Percentiles rank a stretch among this genome's conserved stretches.
These are phyloP conservation scores for Striga asiatica DNA, from an alignment of 257 asterid genomes.

Conservation along the genomic window DNA sequence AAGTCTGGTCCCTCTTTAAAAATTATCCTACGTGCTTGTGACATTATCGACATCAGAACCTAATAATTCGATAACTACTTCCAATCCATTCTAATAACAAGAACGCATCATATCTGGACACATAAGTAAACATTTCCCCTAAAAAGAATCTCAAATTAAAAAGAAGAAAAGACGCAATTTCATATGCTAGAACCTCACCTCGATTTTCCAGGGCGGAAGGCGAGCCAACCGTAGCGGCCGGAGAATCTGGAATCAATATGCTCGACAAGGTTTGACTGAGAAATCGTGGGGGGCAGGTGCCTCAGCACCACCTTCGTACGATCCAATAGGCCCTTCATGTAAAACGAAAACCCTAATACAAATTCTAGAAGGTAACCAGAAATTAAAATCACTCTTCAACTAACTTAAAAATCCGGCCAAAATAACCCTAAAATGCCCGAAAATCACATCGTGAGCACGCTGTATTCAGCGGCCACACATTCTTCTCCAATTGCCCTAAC, in stretches of 20 bases:
- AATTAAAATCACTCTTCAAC: slow-evolving; percentile 10
- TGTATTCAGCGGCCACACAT: not conserved
- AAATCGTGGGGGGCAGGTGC: slow-evolving; percentile 79
- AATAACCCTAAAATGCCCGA: slow-evolving; percentile 13
- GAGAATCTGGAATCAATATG: slow-evolving; percentile 59
- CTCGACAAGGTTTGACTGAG: slow-evolving; percentile 57
- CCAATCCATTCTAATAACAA: not conserved
- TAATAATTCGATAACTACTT: not conserved
- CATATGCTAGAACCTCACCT: slow-evolving; percentile 35
- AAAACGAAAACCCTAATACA: slow-evolving; percentile 40
- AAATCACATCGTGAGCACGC: slow-evolving; percentile 30
- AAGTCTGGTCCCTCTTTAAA: not conserved
- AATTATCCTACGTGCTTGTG: not conserved
- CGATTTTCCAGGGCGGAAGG: slow-evolving; percentile 49
- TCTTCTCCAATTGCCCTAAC: slow-evolving; percentile 26
- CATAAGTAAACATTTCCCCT: not conserved
- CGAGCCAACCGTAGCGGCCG: slow-evolving; percentile 55
- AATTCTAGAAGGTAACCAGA: slow-evolving; percentile 4
- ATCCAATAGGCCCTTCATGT: slow-evolving; percentile 75
- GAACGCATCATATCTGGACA: not conserved
- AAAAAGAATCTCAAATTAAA: not conserved
- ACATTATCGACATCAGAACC: not conserved
- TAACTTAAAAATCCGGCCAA: slow-evolving; percentile 4
- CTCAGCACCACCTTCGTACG: slow-evolving; percentile 82
- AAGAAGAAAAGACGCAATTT: not conserved